A percentile compares a stretch with the other conserved stretches of the same genome.
Evolutionary conservation across 805 yeast species (phyloP).

Genomic region (Kluyveromyces nonfermentans): DNA sequence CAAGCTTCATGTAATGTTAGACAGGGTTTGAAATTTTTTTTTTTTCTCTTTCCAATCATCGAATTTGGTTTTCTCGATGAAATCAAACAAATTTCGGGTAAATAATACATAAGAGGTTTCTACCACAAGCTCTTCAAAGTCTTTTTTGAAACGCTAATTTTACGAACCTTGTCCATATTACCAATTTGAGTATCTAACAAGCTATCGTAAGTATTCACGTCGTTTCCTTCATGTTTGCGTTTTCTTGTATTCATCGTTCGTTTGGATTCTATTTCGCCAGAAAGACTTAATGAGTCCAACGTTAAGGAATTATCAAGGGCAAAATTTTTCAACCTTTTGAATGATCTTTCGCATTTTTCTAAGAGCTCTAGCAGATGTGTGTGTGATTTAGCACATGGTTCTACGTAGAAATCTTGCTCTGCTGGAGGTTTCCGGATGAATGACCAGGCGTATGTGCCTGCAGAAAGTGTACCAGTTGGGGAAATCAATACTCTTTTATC

Average conservation of each 20-base stretch:
- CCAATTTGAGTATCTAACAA: constrained; percentile 2
- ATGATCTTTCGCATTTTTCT: constrained; percentile 4
- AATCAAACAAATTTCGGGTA: too few species aligned
- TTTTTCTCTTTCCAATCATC: not conserved
- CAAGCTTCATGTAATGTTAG: not conserved
- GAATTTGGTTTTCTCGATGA: too few species aligned
- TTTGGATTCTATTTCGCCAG: constrained; percentile 10
- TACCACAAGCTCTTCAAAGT: constrained; percentile 25
- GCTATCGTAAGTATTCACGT: not conserved
- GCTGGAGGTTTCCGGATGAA: constrained; percentile 13
- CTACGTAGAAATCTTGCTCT: constrained; percentile 16
- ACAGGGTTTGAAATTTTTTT: too few species aligned
- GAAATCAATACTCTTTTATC: constrained; percentile 17
- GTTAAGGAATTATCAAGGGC: constrained; percentile 5
- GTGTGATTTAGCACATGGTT: constrained; percentile 9
- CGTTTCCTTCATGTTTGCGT: constrained; percentile 11
- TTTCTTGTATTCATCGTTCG: constrained; percentile 15
- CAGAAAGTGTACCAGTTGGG: not conserved
- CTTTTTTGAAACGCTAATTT: constrained; percentile 27
- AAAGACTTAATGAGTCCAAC: constrained; percentile 13
- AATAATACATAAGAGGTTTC: not conserved
- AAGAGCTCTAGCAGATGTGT: constrained; percentile 17
- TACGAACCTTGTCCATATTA: constrained; percentile 18
- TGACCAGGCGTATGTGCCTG: constrained; percentile 8
- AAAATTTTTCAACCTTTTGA: constrained; percentile 7